Evolutionary conservation across 257 asterid species (phyloP), one percentile per base, ranked within the genome.

Genomic region (Ilex aquifolium): DNA sequence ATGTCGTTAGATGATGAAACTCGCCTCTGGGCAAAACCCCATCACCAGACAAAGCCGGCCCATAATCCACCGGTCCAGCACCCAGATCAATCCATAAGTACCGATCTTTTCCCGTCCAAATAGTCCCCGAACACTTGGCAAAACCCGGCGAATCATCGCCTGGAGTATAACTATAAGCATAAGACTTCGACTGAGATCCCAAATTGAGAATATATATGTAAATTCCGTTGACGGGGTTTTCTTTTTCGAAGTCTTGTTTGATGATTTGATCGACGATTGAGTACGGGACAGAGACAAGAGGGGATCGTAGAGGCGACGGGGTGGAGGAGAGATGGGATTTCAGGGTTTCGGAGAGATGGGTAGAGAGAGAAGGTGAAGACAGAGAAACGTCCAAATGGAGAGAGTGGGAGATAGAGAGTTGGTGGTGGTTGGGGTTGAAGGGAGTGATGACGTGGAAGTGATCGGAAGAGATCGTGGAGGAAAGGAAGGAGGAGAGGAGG

Each of bases 41-140:
- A 49, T 93, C 99, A 4, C 99, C 99, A 0, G 97, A 89, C 63
- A 93, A 69, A 0, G 79, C 91, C 7, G 99, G 99, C 14, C 99
- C 97, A 27, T 92, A 92, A 57, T 92, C 99, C 59, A 92, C 99
- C 51, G 99, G 99, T 0, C 99, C 99, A 7, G 99, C 97, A 6
- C 93, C 95, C 61, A 93, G 74, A 75, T 93, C 99, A 51, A 93
- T 82, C 99, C 99, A 93, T 69, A 93, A 27, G 71, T 89, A 93
- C 21, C 99, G 79, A 9, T 90, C 97, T 59, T 84, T 85, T 17
- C 94, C 99, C 0, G 96, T 79, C 97, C 97, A 93, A 52, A 93
- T 69, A 49, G 83, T 80, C 66, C 99, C 99, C 70, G 89, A 57
- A 59, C 99, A 92, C 68, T 92, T 89, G 55, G 94, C 80, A 6